A percentile compares a stretch with the other conserved stretches of the same genome.
Evolutionary conservation across 306 rosid species (phyloP).

Genomic region (Citrullus colocynthis): DNA sequence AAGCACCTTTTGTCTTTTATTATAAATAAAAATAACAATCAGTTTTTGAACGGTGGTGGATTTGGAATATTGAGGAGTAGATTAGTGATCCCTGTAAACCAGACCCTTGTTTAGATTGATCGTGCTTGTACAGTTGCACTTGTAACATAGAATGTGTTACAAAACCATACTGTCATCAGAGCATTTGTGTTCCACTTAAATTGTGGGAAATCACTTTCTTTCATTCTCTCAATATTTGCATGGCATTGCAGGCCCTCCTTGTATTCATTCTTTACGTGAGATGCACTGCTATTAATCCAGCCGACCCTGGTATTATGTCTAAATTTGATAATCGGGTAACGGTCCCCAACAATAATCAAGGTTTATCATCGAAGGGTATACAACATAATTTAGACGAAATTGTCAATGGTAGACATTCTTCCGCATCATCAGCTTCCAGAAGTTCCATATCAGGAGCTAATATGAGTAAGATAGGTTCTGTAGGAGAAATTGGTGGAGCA

Average conservation of each 20-base stretch:
- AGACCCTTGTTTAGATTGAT: not conserved
- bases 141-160: not conserved
- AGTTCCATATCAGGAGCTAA: conserved; percentile 56
- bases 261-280: conserved; percentile 88
- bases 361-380: conserved; percentile 36
- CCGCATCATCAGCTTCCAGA: conserved; percentile 58
- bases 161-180: not conserved
- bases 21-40: not conserved
- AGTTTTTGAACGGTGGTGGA: not conserved
- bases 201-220: not conserved
- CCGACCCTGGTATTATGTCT: conserved; percentile 94
- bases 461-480: conserved; percentile 73
- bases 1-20: not conserved
- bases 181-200: not conserved
- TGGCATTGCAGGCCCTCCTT: conserved; percentile 67
- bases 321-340: conserved; percentile 40
- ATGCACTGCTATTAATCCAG: conserved; percentile 96
- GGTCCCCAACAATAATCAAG: conserved; percentile 27
- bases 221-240: conserved; percentile 15
- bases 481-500: conserved; percentile 45
- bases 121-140: not conserved
- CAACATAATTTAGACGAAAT: conserved; percentile 44
- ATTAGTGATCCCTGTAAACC: not conserved
- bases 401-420: conserved; percentile 38
- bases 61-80: not conserved